phyloP scores from a whole-genome alignment of 2,329 filamentous ascomycete genomes.

The Hymenoscyphus fraxineus region DNA sequence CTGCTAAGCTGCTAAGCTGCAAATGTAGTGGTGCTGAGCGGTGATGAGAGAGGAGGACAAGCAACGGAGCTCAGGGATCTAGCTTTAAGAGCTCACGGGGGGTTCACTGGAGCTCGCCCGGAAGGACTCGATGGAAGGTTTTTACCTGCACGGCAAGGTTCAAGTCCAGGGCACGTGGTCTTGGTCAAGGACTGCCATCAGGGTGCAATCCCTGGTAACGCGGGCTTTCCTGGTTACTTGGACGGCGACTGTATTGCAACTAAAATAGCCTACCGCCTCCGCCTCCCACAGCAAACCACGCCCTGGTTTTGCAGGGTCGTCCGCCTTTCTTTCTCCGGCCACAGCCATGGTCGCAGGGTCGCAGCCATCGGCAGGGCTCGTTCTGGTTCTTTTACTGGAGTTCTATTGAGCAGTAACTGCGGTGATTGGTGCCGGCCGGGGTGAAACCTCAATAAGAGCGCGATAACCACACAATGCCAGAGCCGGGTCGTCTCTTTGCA shows the following conservation, averaged over 20 bases:
- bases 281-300: too few species aligned
- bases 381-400: not conserved
- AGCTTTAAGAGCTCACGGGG: too few species aligned
- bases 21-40: too few species aligned
- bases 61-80: too few species aligned
- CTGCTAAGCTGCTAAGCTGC: too few species aligned
- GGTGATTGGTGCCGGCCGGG: not conserved
- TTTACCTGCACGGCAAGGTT: too few species aligned
- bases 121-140: too few species aligned
- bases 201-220: not conserved
- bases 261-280: too few species aligned
- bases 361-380: too few species aligned
- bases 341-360: not conserved
- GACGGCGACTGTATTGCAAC: too few species aligned
- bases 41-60: too few species aligned
- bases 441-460: not conserved
- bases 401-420: not conserved
- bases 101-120: too few species aligned
- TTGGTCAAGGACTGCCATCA: not conserved
- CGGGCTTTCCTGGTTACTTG: not conserved
- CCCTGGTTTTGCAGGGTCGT: not conserved
- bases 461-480: not conserved
- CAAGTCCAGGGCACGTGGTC: not conserved
- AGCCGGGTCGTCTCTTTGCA: not conserved
- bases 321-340: not conserved